A percentile compares a stretch with the other conserved stretches of the same genome.
These are phyloP conservation scores for Suillus variegatus DNA, from an alignment of 768 basidiomycete species.

Conservation along the genomic window DNA sequence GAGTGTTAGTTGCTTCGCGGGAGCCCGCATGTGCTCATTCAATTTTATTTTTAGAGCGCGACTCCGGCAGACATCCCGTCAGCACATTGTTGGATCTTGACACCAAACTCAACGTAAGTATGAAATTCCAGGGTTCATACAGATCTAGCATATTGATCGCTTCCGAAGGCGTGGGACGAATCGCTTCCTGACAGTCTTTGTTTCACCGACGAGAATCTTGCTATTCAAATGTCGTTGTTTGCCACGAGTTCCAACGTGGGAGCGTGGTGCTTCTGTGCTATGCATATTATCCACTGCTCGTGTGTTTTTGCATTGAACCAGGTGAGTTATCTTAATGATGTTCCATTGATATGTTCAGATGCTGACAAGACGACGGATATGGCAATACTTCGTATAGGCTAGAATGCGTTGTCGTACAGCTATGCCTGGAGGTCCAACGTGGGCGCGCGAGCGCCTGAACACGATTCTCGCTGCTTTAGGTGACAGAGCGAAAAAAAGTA, in stretches of 20 bases:
- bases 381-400: constrained; percentile 19
- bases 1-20: constrained; percentile 15
- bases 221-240: constrained; percentile 73
- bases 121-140: constrained; percentile 6
- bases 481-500: constrained; percentile 41
- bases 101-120: constrained; percentile 40
- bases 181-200: constrained; percentile 72
- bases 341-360: neutral
- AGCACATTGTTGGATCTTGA: constrained; percentile 43
- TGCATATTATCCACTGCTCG: constrained; percentile 74
- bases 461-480: constrained; percentile 42
- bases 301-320: constrained; percentile 62
- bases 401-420: constrained; percentile 34
- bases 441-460: constrained; percentile 42
- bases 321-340: constrained; percentile 42
- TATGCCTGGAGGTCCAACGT: constrained; percentile 24
- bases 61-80: constrained; percentile 30
- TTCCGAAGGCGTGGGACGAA: constrained; percentile 58
- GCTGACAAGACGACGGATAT: constrained; percentile 1
- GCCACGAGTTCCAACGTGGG: constrained; percentile 78
- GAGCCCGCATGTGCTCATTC: constrained; percentile 26
- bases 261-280: constrained; percentile 79
- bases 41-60: constrained; percentile 22
- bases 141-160: constrained; percentile 12
- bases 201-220: constrained; percentile 69